phyloP scores from a whole-genome alignment of 306 rosid species.

The Begonia loranthoides region DNA sequence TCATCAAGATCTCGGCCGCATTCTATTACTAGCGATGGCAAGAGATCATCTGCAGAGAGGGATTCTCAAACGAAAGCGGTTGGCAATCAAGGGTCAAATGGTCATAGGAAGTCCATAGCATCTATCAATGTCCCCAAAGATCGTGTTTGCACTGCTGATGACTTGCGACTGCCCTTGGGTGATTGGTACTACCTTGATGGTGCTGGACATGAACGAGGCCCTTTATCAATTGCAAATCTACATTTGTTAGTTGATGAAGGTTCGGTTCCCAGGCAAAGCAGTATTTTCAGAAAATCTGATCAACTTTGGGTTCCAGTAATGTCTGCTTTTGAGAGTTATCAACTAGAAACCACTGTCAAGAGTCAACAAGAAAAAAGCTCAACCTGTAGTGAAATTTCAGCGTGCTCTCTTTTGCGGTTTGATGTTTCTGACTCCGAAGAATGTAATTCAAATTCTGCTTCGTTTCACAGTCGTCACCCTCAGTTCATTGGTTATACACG shows the following conservation, averaged over 20 bases:
- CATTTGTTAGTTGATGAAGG: constrained; percentile 74
- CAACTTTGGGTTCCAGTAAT: constrained; percentile 84
- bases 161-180: constrained; percentile 74
- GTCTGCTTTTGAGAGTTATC: constrained; percentile 48
- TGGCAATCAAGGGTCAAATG: constrained; percentile 30
- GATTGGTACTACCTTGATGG: constrained; percentile 98
- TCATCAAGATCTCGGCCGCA: constrained; percentile 53
- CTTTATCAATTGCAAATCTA: constrained; percentile 70
- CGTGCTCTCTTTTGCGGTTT: constrained; percentile 19
- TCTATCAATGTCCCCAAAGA: constrained; percentile 47
- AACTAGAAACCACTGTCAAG: constrained; percentile 6
- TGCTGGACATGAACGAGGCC: constrained; percentile 92
- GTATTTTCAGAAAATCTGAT: constrained; percentile 80
- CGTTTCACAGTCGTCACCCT: constrained; percentile 50
- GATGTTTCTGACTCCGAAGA: constrained; percentile 13
- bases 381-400: constrained; percentile 27
- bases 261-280: constrained; percentile 46
- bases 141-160: constrained; percentile 45
- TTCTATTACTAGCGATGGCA: constrained; percentile 60
- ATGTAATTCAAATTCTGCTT: constrained; percentile 10
- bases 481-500: constrained; percentile 84
- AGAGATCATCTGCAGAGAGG: constrained; percentile 64
- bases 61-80: constrained; percentile 37
- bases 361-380: constrained; percentile 27
- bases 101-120: constrained; percentile 29